A percentile compares a stretch with the other conserved stretches of the same genome.
Evolutionary conservation across 805 yeast genomes (phyloP).

Genomic region (Candida maesae): DNA sequence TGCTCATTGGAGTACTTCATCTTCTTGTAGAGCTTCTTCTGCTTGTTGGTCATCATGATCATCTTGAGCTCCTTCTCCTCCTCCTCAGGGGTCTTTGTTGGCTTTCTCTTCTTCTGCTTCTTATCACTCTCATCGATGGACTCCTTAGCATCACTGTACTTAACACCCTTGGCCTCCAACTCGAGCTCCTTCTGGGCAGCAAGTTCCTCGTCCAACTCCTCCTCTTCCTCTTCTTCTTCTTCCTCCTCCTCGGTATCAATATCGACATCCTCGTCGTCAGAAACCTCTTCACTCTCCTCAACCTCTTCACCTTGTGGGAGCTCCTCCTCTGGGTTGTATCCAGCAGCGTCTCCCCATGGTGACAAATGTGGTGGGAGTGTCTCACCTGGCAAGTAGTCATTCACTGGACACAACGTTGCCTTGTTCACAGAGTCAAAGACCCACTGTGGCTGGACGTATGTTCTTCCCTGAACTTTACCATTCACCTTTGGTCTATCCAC

Average conservation of each 20-base stretch:
- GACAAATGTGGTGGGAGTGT: conserved; percentile 93
- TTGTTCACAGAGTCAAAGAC: conserved; percentile 87
- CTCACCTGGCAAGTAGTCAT: conserved; percentile 90
- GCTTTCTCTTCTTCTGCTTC: conserved; percentile 30
- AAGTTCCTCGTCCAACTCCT: conserved; percentile 33
- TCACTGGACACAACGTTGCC: conserved; percentile 68
- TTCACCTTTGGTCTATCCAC: conserved; percentile 84
- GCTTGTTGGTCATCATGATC: conserved; percentile 98
- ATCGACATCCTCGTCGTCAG: conserved; percentile 51
- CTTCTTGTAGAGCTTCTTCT: conserved; percentile 88
- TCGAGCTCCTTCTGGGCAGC: conserved; percentile 79
- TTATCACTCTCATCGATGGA: conserved; percentile 31
- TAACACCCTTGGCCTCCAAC: conserved; percentile 84
- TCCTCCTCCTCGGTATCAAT: conserved; percentile 45
- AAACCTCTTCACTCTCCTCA: conserved; percentile 48
- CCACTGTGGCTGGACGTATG: conserved; percentile 98
- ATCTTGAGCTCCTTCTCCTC: conserved; percentile 88
- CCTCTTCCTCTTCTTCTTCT: conserved; percentile 46
- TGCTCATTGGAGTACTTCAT: conserved; percentile 88
- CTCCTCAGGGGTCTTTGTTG: conserved; percentile 43
- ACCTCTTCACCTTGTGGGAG: conserved; percentile 41
- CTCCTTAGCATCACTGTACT: conserved; percentile 52
- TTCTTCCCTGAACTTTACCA: conserved; percentile 82
- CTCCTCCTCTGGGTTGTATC: conserved; percentile 75
- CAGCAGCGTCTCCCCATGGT: conserved; percentile 97